Percentiles rank a stretch among this genome's conserved stretches.
Evolutionary conservation across 83 land plant genomes (phyloP).

Genomic region (Picea engelmannii): DNA sequence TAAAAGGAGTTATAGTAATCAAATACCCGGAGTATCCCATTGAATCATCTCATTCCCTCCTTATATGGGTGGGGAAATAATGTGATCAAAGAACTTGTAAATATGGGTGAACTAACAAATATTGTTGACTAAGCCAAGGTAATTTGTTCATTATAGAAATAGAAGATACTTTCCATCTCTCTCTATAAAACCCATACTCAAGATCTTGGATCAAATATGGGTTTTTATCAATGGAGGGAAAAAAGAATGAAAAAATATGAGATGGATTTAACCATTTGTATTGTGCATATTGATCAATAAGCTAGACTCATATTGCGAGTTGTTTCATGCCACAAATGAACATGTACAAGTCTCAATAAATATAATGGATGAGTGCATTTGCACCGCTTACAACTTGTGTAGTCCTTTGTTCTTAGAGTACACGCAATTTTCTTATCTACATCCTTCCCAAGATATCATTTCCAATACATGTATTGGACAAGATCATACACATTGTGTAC

Average conservation of each 20-base stretch:
- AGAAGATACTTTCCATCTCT: too few relatives aligned
- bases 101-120: too few relatives aligned
- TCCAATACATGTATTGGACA: slow-evolving; percentile 29
- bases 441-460: slow-evolving; percentile 29
- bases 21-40: not conserved
- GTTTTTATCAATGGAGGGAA: too few relatives aligned
- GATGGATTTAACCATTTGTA: too few relatives aligned
- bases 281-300: not conserved
- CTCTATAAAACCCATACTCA: too few relatives aligned
- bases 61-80: not conserved
- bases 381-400: not conserved
- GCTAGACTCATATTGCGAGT: not conserved
- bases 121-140: too few relatives aligned
- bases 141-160: too few relatives aligned
- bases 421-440: not conserved
- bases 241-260: too few relatives aligned
- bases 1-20: not conserved
- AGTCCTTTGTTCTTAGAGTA: not conserved
- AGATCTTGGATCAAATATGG: too few relatives aligned
- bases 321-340: not conserved
- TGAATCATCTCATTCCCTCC: not conserved
- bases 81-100: too few relatives aligned
- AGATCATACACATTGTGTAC: slow-evolving; percentile 23
- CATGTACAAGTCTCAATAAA: not conserved
- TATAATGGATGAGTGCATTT: not conserved